Percentiles rank a stretch among this genome's conserved stretches.
Conservation (phyloP, 2,329 filamentous ascomycete genomes). For the Cladosporium oxysporum region DNA sequence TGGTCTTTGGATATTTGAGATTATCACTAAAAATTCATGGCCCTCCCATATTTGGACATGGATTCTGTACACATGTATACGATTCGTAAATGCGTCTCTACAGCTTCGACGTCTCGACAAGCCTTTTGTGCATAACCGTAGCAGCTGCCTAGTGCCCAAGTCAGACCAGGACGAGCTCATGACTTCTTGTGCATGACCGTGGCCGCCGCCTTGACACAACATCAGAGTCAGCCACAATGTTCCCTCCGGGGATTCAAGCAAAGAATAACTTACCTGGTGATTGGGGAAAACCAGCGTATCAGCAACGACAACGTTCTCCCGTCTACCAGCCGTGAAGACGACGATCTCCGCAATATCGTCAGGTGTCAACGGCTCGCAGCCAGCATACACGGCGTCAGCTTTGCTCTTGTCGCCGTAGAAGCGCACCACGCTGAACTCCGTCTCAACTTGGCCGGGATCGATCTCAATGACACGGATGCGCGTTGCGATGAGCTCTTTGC, state of each 20-base stretch:
- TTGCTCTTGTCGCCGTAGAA: constrained; percentile 88
- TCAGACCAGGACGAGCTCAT: constrained; percentile 18
- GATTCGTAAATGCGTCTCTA: constrained; percentile 18
- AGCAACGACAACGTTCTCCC: constrained; percentile 88
- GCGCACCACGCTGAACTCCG: constrained; percentile 85
- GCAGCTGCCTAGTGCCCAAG: constrained; percentile 24
- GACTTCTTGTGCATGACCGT: constrained; percentile 49
- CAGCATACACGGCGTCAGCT: constrained; percentile 87
- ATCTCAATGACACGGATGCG: constrained; percentile 83
- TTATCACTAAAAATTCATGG: too few species aligned
- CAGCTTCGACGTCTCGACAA: constrained; percentile 23
- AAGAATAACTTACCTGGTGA: constrained; percentile 69
- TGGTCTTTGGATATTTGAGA: too few species aligned
- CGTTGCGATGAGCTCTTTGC: constrained; percentile 79
- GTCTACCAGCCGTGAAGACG: constrained; percentile 79
- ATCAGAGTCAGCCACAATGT: constrained; percentile 22
- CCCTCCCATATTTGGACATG: too few species aligned
- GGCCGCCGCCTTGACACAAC: constrained; percentile 40
- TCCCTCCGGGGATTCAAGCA: not conserved
- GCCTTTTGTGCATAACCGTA: constrained; percentile 26
- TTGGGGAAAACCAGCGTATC: constrained; percentile 86
- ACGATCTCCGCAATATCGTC: constrained; percentile 90
- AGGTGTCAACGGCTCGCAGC: constrained; percentile 78
- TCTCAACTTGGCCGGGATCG: constrained; percentile 91
- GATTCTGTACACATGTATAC: not conserved